Evolutionary conservation across 1,284 basidiomycete genomes (phyloP), one percentile per base, ranked within the genome.

Genomic region (Leccinum subrobustum): DNA sequence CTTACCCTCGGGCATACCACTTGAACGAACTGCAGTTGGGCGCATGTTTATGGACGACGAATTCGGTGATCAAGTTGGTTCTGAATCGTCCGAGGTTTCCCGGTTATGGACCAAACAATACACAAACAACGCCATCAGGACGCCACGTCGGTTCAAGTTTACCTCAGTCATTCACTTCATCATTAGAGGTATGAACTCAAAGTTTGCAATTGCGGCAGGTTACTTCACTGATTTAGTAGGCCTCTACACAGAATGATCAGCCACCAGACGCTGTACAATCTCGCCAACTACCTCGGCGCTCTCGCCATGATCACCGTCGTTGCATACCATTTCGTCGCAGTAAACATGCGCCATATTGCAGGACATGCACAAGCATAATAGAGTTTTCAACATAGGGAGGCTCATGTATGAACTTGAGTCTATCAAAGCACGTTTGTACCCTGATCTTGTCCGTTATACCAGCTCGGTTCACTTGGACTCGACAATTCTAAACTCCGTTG

Each of bases 271-370:
- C 81, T 96, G 20, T 93, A 92, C 74, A 82, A 83, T 63, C 82
- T 96, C 56, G 91, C 94, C 52, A 96, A 95, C 77, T 81, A 84
- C 31, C 87, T 95, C 18, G 93, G 93, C 42, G 77, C 87, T n/a
- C 78, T 92, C 42, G 89, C 93, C 39, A 92, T 95, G 85, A 67
- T 92, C 64, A 86, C 89, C 5, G 88, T 93, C 63, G 87, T 96
- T 57, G 83, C 85, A 48, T 96, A 95, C 75, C 94, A 96, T 77
- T 86, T 96, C 67, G 80, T 96, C 60, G 86, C 91, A 27, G 92
- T 95, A 64, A 95, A 95, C 70, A 85, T 85, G 39, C 82, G 83
- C 37, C 71, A 81, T 63, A 68, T 86, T 51, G 74, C 73, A 18
- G 73, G 70, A 57, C 71, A 71, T 23, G 3, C 51, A 20, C 54